Conservation (phyloP, 495 filamentous ascomycete species). For the Hyaloscypha variabilis region DNA sequence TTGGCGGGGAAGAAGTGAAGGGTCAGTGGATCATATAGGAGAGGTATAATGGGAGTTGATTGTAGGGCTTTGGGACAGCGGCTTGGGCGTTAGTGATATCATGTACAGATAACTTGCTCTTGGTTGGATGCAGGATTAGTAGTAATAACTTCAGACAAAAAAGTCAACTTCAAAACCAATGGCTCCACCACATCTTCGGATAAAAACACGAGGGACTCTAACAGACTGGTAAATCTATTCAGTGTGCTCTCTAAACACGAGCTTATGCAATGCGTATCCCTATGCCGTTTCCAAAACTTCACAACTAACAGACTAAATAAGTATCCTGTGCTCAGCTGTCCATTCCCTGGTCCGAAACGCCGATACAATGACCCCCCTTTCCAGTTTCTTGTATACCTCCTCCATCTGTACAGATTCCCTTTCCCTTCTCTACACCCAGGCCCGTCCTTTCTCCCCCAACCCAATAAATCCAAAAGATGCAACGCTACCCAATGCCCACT, state of each 20-base stretch:
- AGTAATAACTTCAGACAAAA: no score
- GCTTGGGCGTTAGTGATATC: neutral
- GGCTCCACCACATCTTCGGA: neutral
- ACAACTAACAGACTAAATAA: neutral
- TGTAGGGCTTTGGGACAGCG: neutral
- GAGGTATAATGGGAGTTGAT: neutral
- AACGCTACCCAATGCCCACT: neutral
- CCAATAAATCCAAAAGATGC: neutral
- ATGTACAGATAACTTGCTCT: neutral
- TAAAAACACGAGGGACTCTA: neutral
- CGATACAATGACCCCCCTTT: neutral
- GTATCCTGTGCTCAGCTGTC: neutral
- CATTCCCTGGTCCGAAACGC: neutral
- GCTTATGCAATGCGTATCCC: neutral
- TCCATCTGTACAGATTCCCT: neutral
- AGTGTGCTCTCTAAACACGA: neutral
- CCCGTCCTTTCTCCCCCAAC: neutral
- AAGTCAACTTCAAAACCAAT: neutral
- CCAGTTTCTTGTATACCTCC: neutral
- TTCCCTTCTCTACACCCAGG: neutral
- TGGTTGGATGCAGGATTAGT: neutral
- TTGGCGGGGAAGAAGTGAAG: constrained; percentile 53
- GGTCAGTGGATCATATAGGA: neutral
- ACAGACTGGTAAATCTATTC: neutral
- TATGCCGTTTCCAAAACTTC: neutral